Evolutionary conservation across 2,329 filamentous ascomycete genomes (phyloP), one percentile per base, ranked within the genome.

Genomic region (Penicillium sp.): DNA sequence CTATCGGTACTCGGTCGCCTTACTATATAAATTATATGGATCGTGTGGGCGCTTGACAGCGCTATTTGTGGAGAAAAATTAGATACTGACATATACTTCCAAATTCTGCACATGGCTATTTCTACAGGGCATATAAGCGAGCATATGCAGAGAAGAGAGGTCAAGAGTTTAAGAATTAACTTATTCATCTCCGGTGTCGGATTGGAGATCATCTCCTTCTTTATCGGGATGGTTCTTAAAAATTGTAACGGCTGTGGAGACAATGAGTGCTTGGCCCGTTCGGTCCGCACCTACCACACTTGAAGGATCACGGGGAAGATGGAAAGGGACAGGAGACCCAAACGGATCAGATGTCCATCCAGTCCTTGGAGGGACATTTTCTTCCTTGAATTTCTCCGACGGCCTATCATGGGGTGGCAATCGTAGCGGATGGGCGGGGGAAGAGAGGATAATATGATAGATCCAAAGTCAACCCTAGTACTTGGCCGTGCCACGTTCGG

Each of bases 391-490:
- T 55, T 46, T 57, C 50, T 55, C 49, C 43, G 51, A 40, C 25
- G 16, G 52, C 50, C 45, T 58, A 53, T 42, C 47, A 50, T 35
- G 17, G n/a, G n/a, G 28, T 30, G 36, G 17, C 17, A n/a, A 40
- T 31, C 11, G 46, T 31, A 25, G 19, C 4, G 6, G 30, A 42
- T 31, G 30, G 30, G 37, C 12, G 22, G 31, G 44, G 36, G 10
- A 30, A 41, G 16, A 26, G 10, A 16, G 22, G 28, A 26, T 5
- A 57, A 60, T 58, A 28, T 58, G 61, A 63, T 60, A 52, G 40
- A 60, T 62, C 57, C 41, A 51, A 50, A 53, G 26, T 54, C 47
- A 44, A 30, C 33, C 19, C 38, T n/a, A 33, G 30, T 4, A 40
- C 48, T 55, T 17, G 28, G 48, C 46, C 33, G 48, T 53, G 26